Base-by-base conservation (phyloP, 2,329 filamentous ascomycete genomes). In the Claviceps sp. region DNA sequence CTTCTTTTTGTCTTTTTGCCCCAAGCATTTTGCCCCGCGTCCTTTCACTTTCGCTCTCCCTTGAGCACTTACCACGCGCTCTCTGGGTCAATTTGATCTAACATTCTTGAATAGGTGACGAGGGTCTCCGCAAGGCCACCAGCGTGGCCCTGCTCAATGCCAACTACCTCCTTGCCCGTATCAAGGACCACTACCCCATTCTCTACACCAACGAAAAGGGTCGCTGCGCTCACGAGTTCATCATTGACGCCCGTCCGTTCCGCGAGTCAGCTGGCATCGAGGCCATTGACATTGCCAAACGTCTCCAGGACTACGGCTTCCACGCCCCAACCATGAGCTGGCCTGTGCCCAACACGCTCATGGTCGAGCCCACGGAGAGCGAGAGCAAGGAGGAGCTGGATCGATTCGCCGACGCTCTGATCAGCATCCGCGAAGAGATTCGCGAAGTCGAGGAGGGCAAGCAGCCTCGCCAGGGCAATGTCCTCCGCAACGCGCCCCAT, bases 321-420 rank as follows among this genome's bases (percentile, higher is more conserved):
- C 91, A 97, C 69, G 87, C 90, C 1, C 91, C 91, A 0, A 97
- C 91, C 50, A 96, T 97, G 91, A 89, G 84, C 65, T 96, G 88
- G 87, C 91, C 91, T 1, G 89, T 97, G 2, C 79, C 88, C 50
- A 94, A 94, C 70, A 96, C 91, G 1, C 80, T 97, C 45, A 97
- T 97, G 91, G 95, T 97, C 58, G 91, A 97, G 73, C 91, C 91
- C 2, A 97, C 91, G 0, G 91, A 96, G 71, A 90, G 85, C 14
- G 91, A 97, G 74, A 87, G 81, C 69, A 90, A 93, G 67, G 85
- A 85, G 56, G 91, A 97, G 73, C 79, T 97, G 2, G 91, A 96
- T 68, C 84, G 91, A 22, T 96, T 96, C 74, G 87, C 89, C 55
- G 85, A 96, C 57, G 89, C 91, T 0, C 74, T 97, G 43, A 87